phyloP scores from a whole-genome alignment of 2,329 filamentous ascomycete species.

The Aspergillus spinulosporus region DNA sequence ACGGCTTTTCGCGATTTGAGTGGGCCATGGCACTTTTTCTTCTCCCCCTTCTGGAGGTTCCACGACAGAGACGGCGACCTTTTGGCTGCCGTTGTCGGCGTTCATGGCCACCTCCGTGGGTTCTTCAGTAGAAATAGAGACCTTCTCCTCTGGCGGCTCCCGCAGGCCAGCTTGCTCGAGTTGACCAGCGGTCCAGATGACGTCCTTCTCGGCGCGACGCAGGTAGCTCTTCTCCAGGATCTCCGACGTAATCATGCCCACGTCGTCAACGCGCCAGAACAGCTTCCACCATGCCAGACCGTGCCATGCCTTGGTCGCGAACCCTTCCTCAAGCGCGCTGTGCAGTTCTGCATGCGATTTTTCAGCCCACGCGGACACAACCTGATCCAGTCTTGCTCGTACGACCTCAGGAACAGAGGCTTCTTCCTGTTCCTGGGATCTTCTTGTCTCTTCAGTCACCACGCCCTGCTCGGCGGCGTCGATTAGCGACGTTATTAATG shows the following conservation, averaged over 20 bases:
- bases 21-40: slow-evolving; percentile 62
- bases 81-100: background rate
- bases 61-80: background rate
- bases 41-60: slow-evolving; percentile 9
- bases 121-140: slow-evolving; percentile 39
- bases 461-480: slow-evolving; percentile 39
- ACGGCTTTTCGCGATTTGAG: slow-evolving; percentile 71
- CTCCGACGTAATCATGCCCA: slow-evolving; percentile 77
- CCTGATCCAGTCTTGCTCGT: slow-evolving; percentile 60
- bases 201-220: slow-evolving; percentile 71
- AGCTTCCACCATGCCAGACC: slow-evolving; percentile 91
- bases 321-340: slow-evolving; percentile 73
- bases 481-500: slow-evolving; percentile 68
- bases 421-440: slow-evolving; percentile 31
- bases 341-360: slow-evolving; percentile 80
- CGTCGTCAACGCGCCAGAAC: slow-evolving; percentile 92
- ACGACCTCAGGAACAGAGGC: slow-evolving; percentile 45
- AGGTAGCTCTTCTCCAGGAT: slow-evolving; percentile 78
- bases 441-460: slow-evolving; percentile 29
- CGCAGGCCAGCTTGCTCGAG: slow-evolving; percentile 65
- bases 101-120: background rate
- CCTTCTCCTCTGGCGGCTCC: slow-evolving; percentile 27
- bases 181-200: slow-evolving; percentile 80
- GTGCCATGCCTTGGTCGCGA: slow-evolving; percentile 77
- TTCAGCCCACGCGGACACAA: slow-evolving; percentile 73